Base-by-base conservation (phyloP, 2,329 filamentous ascomycete genomes). In the Tolypocladium endophyticum region DNA sequence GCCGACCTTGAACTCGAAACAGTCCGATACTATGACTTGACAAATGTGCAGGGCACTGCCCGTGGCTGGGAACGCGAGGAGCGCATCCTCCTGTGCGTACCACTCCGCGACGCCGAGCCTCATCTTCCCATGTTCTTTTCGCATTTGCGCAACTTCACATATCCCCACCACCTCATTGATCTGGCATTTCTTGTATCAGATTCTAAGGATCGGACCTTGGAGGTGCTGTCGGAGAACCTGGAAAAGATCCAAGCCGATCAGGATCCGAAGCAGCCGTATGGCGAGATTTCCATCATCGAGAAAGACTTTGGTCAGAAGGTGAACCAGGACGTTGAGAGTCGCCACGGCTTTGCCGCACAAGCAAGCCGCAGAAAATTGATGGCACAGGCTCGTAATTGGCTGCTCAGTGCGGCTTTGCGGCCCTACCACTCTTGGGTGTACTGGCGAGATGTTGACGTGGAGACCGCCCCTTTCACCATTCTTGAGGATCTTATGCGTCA, bases 341-440 rank as follows among this genome's bases (percentile, higher is more conserved):
- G 94, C 65, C 94, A 99, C 74, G 95, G 94, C 30, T 99, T 99
- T 71, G 94, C 93, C 36, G 94, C 94, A 1, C 94, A 99, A 75
- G 94, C 94, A 30, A 89, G 88, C 65, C 84, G 94, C 68, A 86
- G 94, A 74, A 99, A 99, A 78, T 82, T 96, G 69, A 99, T 99
- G 94, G 94, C 94, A 0, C 92, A 97, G 76, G 94, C 94, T 57
- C 85, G 94, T 63, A 99, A 99, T 75, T 99, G 94, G 94, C 80
- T 99, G 58, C 77, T 99, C 60, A 97, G 92, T 69, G 93, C 94
- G 47, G 93, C 94, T 28, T 78, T 99, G 58, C 86, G 94, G 52
- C 94, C 94, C 1, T 95, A 94, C 58, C 94, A 99, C 72, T 97
- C 92, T 64, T 99, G 94, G 94, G 94, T 99, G 12, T 99, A 99